These are phyloP conservation scores for Trametes coccinea DNA, from an alignment of 768 basidiomycete species.

Conservation along the genomic window DNA sequence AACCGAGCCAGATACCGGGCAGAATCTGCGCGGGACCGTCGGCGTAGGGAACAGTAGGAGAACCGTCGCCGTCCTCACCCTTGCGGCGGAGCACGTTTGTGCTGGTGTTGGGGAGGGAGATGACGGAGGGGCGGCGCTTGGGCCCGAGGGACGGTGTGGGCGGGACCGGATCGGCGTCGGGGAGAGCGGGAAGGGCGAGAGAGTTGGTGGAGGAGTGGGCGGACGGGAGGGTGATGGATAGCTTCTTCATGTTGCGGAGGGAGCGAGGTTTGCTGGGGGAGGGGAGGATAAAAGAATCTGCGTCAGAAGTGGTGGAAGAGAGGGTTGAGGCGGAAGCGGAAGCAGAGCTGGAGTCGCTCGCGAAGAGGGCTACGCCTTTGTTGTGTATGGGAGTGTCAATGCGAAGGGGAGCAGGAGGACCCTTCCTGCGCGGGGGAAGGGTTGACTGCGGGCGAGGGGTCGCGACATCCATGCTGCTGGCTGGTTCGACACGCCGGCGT, in stretches of 20 bases:
- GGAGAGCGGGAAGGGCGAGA: slow-evolving; percentile 39
- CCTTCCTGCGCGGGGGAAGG: slow-evolving; percentile 46
- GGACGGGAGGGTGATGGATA: slow-evolving; percentile 68
- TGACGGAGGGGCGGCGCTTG: slow-evolving; percentile 65
- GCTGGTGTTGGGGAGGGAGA: slow-evolving; percentile 65
- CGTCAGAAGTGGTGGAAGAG: slow-evolving; percentile 55
- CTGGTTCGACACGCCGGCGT: slow-evolving; percentile 46
- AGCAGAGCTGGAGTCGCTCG: slow-evolving; percentile 35
- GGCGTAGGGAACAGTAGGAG: slow-evolving; percentile 67
- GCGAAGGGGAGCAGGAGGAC: slow-evolving; percentile 56
- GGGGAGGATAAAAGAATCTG: slow-evolving; percentile 47
- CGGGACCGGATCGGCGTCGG: slow-evolving; percentile 33
- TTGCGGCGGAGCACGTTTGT: slow-evolving; percentile 61
- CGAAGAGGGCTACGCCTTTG: slow-evolving; percentile 51
- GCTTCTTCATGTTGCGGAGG: slow-evolving; percentile 71
- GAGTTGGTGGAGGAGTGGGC: slow-evolving; percentile 59
- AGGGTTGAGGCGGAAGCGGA: slow-evolving; percentile 49
- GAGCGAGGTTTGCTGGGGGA: slow-evolving; percentile 44
- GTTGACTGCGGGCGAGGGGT: slow-evolving; percentile 33
- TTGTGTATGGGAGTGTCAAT: slow-evolving; percentile 53
- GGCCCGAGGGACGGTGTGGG: slow-evolving; percentile 35
- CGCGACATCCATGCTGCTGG: slow-evolving; percentile 36
- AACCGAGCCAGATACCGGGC: slow-evolving; percentile 86
- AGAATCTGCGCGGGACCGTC: slow-evolving; percentile 84
- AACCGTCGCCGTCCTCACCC: slow-evolving; percentile 53